Evolutionary conservation across 2,329 filamentous ascomycete genomes (phyloP), one percentile per base, ranked within the genome.

Genomic region (Fusarium tuaranense): DNA sequence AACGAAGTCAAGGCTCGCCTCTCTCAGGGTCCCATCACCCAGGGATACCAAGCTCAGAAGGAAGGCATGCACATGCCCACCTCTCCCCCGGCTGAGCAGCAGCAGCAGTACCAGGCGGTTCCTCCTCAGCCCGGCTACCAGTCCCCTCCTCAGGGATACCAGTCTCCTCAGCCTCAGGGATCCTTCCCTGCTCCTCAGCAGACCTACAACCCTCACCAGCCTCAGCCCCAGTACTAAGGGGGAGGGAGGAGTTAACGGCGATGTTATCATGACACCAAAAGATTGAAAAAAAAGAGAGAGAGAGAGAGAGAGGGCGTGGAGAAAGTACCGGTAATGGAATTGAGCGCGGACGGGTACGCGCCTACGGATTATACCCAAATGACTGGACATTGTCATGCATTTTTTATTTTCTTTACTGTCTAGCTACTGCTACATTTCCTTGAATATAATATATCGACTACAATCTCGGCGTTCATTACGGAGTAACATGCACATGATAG

Each of bases 1-100:
- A 89, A 89, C 74, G 89, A 91, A 77, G 85, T 87, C 72, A 77
- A 78, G 74, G 36, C 75, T 76, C 66, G 79, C 75, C 51, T 78
- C 70, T 71, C 78, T 12, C 73, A 72, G 20, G 76, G 75, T 3
- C 78, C 79, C 58, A 70, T 81, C 60, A 80, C 76, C n/a, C 78
- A 83, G 70, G 80, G 78, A 36, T 86, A 85, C 68, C 82, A 85
- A 73, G 66, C 79, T 55, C 78, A 83, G 67, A 81, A 82, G 72
- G 78, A 82, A 66, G 81, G 79, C 25, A 85, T 85, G 84, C 69
- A 77, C 18, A 82, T 84, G 82, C 82, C 63, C 39, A 67, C 18
- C 62, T 70, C 71, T 68, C 67, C 75, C 64, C 67, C 75, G 55
- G 57, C 75, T 22, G 72, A 72, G 25, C 64, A 70, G 38, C 65